Evolutionary conservation across 257 asterid genomes (phyloP).

Genomic region (Mitragyna speciosa): DNA sequence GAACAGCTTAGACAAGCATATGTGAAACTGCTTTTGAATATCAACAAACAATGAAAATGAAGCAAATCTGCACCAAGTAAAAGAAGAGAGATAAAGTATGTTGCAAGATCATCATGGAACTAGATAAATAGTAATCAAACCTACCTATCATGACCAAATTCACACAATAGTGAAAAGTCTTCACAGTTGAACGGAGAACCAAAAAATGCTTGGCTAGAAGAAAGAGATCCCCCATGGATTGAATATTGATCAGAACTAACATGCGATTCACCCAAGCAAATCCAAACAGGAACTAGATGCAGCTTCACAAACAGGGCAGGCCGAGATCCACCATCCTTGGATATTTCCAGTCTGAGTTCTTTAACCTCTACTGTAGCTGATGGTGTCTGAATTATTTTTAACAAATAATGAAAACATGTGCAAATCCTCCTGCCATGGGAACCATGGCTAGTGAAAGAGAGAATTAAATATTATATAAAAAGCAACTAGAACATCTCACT

Average conservation of each 20-base stretch:
- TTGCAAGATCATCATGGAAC: conserved; percentile 9
- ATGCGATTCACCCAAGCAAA: conserved; percentile 63
- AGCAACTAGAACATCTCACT: not conserved
- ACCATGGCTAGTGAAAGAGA: not conserved
- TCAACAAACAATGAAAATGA: not conserved
- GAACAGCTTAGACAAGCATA: not conserved
- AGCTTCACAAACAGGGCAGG: conserved; percentile 75
- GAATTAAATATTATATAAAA: not conserved
- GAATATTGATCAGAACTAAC: conserved; percentile 48
- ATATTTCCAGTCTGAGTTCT: conserved; percentile 81
- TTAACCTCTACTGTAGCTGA: conserved; percentile 81
- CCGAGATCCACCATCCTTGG: conserved; percentile 86
- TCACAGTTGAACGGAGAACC: conserved; percentile 88
- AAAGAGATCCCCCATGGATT: conserved; percentile 46
- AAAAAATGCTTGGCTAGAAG: conserved; percentile 37
- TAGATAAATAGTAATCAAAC: conserved; percentile 21
- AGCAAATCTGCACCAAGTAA: conserved; percentile 9
- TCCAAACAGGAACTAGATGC: conserved; percentile 66
- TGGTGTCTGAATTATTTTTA: conserved; percentile 60
- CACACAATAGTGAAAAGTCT: conserved; percentile 81
- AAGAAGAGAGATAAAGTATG: conserved; percentile 4
- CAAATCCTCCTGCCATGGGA: conserved; percentile 1
- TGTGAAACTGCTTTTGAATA: not conserved
- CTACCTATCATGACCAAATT: conserved; percentile 87
- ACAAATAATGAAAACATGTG: conserved; percentile 6